Percentiles rank a stretch among this genome's conserved stretches.
Evolutionary conservation across 2,329 filamentous ascomycete species (phyloP).

Genomic region (Cercospora sp.): DNA sequence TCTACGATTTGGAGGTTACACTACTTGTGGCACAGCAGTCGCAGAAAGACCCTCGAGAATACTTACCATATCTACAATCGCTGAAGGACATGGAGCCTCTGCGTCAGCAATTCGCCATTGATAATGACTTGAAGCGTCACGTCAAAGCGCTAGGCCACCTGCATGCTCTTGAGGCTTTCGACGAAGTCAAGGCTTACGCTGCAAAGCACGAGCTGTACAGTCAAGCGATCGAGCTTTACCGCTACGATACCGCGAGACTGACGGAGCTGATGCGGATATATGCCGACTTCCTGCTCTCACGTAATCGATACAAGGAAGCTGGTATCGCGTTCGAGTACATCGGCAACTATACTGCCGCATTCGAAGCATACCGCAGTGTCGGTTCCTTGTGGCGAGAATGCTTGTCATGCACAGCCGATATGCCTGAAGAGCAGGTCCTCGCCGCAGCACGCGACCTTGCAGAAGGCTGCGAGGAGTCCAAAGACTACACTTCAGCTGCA

Average conservation of each 20-base stretch:
- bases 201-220: constrained; percentile 78
- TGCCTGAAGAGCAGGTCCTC: constrained; percentile 60
- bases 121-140: constrained; percentile 78
- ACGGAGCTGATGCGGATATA: constrained; percentile 73
- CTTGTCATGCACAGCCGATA: constrained; percentile 71
- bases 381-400: constrained; percentile 91
- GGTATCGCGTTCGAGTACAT: constrained; percentile 88
- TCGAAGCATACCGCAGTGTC: constrained; percentile 72
- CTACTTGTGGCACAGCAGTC: constrained; percentile 92
- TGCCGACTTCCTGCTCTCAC: constrained; percentile 71
- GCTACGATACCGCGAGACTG: constrained; percentile 71
- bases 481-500: constrained; percentile 78
- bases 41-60: constrained; percentile 92
- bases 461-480: constrained; percentile 76
- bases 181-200: constrained; percentile 75
- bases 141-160: constrained; percentile 77
- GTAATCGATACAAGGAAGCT: constrained; percentile 79
- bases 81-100: constrained; percentile 72
- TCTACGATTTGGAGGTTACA: constrained; percentile 89
- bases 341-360: constrained; percentile 69
- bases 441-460: constrained; percentile 73
- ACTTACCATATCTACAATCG: constrained; percentile 88
- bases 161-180: constrained; percentile 69
- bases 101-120: constrained; percentile 78
- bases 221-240: constrained; percentile 75